phyloP scores from a whole-genome alignment of 2,329 filamentous ascomycete genomes.

The Epichloe bromicola region DNA sequence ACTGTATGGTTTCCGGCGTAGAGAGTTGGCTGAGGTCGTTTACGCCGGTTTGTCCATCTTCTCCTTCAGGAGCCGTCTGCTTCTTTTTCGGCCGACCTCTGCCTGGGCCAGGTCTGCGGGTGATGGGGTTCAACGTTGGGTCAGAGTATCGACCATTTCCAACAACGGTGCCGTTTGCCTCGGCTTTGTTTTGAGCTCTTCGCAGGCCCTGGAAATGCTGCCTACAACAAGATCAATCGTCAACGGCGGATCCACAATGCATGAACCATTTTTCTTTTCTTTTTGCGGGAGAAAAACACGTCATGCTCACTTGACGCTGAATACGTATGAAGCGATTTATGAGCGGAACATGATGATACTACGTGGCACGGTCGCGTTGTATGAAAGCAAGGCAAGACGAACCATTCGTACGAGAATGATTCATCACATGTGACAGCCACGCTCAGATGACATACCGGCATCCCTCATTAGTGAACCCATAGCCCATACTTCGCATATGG shows the following conservation, averaged over 20 bases:
- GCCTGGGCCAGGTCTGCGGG: constrained; percentile 45
- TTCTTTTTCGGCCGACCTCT: constrained; percentile 40
- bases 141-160: constrained; percentile 30
- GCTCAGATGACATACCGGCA: constrained; percentile 38
- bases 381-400: neutral
- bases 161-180: constrained; percentile 21
- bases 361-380: neutral
- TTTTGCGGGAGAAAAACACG: no score
- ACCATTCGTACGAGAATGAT: neutral
- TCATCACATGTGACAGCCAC: neutral
- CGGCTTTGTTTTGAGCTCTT: constrained; percentile 40
- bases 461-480: constrained; percentile 52
- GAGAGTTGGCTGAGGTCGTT: neutral
- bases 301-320: neutral
- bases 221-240: constrained; percentile 18
- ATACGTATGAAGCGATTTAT: neutral
- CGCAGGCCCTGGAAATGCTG: constrained; percentile 50
- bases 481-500: constrained; percentile 44
- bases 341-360: neutral
- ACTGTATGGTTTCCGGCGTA: neutral
- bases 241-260: neutral
- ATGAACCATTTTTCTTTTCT: neutral
- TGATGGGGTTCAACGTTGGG: constrained; percentile 44
- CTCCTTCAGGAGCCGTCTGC: neutral
- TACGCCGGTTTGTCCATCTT: neutral